Percentiles rank a stretch among this genome's conserved stretches.
Evolutionary conservation across 495 filamentous ascomycete genomes (phyloP).

Genomic region (Letharia columbiana): DNA sequence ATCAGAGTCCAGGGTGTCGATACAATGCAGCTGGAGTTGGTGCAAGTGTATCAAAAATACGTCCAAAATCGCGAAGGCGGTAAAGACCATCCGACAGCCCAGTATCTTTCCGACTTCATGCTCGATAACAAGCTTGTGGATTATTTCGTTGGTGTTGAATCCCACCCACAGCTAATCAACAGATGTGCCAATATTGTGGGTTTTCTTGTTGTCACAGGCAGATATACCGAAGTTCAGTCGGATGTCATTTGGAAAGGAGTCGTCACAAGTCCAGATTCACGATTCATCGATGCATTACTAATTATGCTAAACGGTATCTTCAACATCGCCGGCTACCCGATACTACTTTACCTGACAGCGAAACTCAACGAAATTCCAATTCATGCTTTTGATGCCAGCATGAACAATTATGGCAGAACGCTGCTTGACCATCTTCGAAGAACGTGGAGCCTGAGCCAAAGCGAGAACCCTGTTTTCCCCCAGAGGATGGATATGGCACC

Average conservation of each 20-base stretch:
- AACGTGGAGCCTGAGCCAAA: slow-evolving; percentile 21
- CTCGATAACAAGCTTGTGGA: slow-evolving; percentile 58
- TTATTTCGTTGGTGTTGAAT: slow-evolving; percentile 84
- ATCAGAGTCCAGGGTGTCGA: slow-evolving; percentile 66
- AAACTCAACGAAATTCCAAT: slow-evolving; percentile 67
- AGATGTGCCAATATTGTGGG: slow-evolving; percentile 76
- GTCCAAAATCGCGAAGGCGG: slow-evolving; percentile 35
- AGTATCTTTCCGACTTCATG: slow-evolving; percentile 59
- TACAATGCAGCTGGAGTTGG: slow-evolving; percentile 62
- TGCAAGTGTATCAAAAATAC: slow-evolving; percentile 50
- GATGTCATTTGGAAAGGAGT: slow-evolving; percentile 82
- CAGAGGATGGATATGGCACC: slow-evolving; percentile 33
- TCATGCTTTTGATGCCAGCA: slow-evolving; percentile 45
- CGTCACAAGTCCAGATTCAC: slow-evolving; percentile 72
- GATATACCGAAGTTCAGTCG: slow-evolving; percentile 61
- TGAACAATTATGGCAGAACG: slow-evolving; percentile 40
- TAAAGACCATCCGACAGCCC: slow-evolving; percentile 45
- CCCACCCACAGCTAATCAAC: slow-evolving; percentile 80
- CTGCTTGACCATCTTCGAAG: slow-evolving; percentile 35
- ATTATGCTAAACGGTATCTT: slow-evolving; percentile 63
- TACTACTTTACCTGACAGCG: slow-evolving; percentile 60
- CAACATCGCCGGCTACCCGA: slow-evolving; percentile 40
- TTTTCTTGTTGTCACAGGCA: slow-evolving; percentile 75
- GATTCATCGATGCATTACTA: slow-evolving; percentile 71
- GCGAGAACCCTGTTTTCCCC: slow-evolving; percentile 4